phyloP scores from a whole-genome alignment of 495 filamentous ascomycete genomes.

The Annulohypoxylon nitens region DNA sequence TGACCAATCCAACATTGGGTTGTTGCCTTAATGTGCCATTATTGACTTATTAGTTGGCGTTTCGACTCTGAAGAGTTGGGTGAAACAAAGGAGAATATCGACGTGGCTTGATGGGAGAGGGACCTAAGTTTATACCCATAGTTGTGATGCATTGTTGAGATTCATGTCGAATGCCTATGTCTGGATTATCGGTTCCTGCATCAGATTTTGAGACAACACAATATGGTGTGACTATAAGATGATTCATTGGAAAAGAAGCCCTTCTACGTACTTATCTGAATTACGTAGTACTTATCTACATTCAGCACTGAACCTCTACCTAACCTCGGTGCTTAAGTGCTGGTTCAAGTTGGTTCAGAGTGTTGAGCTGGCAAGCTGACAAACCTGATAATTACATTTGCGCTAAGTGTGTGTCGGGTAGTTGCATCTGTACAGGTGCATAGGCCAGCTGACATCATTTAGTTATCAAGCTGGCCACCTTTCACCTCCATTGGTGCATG shows the following conservation, averaged over 20 bases:
- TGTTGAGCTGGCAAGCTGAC: conserved; percentile 6
- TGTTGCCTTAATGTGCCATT: conserved; percentile 26
- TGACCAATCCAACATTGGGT: conserved; percentile 18
- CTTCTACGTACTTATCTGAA: background rate
- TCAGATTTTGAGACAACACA: conserved; percentile 19
- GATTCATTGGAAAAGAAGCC: background rate
- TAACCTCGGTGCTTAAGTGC: no score
- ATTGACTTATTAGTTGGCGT: conserved; percentile 32
- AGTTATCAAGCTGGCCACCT: conserved; percentile 22
- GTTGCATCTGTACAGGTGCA: conserved; percentile 39
- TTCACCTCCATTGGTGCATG: conserved; percentile 47
- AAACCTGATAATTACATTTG: conserved; percentile 5
- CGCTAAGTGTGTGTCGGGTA: background rate
- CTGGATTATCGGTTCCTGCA: conserved; percentile 6
- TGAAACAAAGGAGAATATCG: conserved; percentile 21
- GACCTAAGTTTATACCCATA: conserved; percentile 31
- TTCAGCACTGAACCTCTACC: no score
- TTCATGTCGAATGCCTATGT: background rate
- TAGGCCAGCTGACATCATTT: conserved; percentile 50
- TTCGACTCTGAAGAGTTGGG: conserved; percentile 17
- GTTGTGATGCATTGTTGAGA: conserved; percentile 13
- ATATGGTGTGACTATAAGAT: conserved; percentile 5
- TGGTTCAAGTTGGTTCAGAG: background rate
- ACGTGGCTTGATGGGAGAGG: conserved; percentile 41
- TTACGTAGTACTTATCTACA: conserved; percentile 1